A percentile compares a stretch with the other conserved stretches of the same genome.
Evolutionary conservation across 139 green algal genomes (phyloP).

Genomic region (Auxenochlorella protothecoides): DNA sequence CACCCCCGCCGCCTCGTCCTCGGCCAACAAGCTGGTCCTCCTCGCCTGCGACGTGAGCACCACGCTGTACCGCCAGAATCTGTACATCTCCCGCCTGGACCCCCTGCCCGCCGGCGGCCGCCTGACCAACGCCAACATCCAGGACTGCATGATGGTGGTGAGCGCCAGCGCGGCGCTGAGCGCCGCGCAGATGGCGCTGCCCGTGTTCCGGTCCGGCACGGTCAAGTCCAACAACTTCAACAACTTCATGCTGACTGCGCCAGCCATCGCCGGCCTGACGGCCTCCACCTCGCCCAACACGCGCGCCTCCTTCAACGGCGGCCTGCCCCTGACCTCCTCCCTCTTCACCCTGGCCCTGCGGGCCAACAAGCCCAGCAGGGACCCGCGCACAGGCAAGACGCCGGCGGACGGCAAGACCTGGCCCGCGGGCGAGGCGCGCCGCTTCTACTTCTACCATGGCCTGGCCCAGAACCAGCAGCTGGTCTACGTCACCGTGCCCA

Average conservation of each 20-base stretch:
- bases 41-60: background rate
- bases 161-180: background rate
- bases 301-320: background rate
- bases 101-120: background rate
- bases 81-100: background rate
- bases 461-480: background rate
- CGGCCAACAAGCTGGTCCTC: background rate
- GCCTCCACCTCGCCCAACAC: background rate
- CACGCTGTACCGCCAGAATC: background rate
- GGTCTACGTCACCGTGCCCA: background rate
- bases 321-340: background rate
- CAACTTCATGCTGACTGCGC: background rate
- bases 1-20: no score
- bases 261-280: background rate
- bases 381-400: background rate
- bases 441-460: background rate
- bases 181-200: background rate
- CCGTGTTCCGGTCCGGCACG: background rate
- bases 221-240: background rate
- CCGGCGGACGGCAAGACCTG: background rate
- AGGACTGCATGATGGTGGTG: background rate
- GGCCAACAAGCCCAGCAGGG: background rate
- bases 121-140: background rate
- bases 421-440: background rate
- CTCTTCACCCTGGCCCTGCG: background rate